A percentile compares a stretch with the other conserved stretches of the same genome.
These are phyloP conservation scores for Stenogyne calaminthoides DNA, from an alignment of 305 asterid genomes.

Conservation along the genomic window DNA sequence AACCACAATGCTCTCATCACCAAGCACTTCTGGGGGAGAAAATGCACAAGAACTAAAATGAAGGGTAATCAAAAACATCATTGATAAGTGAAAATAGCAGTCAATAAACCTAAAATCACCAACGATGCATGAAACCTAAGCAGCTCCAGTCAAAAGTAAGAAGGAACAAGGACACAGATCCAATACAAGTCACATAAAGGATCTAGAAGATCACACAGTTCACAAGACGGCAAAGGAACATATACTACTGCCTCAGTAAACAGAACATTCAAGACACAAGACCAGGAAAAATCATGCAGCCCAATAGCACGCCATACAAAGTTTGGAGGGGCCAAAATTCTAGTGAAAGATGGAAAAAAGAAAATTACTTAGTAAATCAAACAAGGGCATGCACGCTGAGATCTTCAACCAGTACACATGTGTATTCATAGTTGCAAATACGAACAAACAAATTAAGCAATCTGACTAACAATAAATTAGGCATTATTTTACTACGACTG, in stretches of 20 bases:
- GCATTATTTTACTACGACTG: slow-evolving; percentile 32
- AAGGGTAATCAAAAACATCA: neutral
- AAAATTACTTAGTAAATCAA: neutral
- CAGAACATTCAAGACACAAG: neutral
- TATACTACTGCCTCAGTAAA: neutral
- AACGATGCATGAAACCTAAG: neutral
- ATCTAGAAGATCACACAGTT: neutral
- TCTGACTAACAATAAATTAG: neutral
- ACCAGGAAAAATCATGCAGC: neutral
- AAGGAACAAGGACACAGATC: neutral
- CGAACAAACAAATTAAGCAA: slow-evolving; percentile 13
- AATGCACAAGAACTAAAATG: neutral
- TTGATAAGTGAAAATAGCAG: neutral
- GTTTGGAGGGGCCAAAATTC: neutral
- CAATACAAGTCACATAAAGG: neutral
- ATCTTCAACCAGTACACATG: slow-evolving; percentile 5
- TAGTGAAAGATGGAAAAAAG: neutral
- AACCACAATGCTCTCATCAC: neutral
- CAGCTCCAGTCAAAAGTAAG: neutral
- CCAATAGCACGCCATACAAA: neutral
- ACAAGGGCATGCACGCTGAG: neutral
- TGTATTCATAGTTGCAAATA: slow-evolving; percentile 9
- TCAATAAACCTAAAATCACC: neutral
- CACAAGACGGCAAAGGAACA: neutral
- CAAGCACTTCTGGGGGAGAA: neutral